Conservation (phyloP, 2,329 filamentous ascomycete genomes). For the Cercospora canescens region DNA sequence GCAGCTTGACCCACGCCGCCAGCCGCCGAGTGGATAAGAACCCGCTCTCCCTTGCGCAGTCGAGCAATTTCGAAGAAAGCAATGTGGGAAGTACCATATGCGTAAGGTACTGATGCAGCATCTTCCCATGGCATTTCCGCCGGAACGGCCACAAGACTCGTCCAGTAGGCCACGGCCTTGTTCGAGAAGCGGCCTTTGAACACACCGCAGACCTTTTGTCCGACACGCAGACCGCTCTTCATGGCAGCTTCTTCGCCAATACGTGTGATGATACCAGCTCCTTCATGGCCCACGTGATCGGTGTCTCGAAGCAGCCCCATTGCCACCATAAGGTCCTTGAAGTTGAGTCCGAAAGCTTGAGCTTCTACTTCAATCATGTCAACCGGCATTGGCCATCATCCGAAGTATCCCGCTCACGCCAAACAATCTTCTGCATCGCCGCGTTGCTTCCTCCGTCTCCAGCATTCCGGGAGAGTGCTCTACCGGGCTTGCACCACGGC, state of each 20-base stretch:
- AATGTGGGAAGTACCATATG: slow-evolving; percentile 31
- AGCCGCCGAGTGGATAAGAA: slow-evolving; percentile 38
- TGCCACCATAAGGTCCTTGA: slow-evolving; percentile 27
- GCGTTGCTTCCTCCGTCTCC: no score
- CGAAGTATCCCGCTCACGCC: no score
- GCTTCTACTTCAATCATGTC: slow-evolving; percentile 33
- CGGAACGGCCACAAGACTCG: no score
- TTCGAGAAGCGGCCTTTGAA: no score
- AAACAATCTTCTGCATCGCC: no score
- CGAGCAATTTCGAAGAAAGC: slow-evolving; percentile 32
- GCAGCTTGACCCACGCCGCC: slow-evolving; percentile 36
- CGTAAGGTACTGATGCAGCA: slow-evolving; percentile 28
- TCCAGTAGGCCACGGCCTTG: slow-evolving; percentile 18
- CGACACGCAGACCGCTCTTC: slow-evolving; percentile 14
- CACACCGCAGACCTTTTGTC: slow-evolving; percentile 13
- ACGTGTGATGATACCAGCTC: no score
- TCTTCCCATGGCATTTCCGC: slow-evolving; percentile 22
- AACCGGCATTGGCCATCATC: no score
- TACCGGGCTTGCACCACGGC: no score
- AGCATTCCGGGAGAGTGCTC: no score
- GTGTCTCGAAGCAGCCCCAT: no score
- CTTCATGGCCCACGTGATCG: slow-evolving; percentile 11
- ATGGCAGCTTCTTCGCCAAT: slow-evolving; percentile 17
- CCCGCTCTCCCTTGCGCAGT: slow-evolving; percentile 35
- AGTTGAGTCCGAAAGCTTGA: slow-evolving; percentile 29